phyloP scores from a whole-genome alignment of 495 filamentous ascomycete genomes.

The Podospora didyma region DNA sequence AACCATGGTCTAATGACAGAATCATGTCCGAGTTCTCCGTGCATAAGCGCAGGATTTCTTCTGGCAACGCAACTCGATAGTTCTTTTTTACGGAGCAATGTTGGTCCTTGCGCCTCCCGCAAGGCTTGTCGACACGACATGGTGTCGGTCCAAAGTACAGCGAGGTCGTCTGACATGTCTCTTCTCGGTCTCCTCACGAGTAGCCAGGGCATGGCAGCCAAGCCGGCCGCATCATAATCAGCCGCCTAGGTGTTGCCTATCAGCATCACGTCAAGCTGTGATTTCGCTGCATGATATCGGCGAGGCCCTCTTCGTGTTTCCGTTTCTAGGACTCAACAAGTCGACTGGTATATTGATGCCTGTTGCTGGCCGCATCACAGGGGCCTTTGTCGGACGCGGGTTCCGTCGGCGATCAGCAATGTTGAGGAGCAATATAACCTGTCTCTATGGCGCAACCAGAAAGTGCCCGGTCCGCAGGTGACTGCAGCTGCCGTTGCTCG shows the following conservation, averaged over 20 bases:
- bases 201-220: not conserved
- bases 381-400: not conserved
- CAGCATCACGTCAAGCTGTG: too few relatives aligned
- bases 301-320: too few relatives aligned
- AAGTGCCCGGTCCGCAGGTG: slow-evolving; percentile 12
- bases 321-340: too few relatives aligned
- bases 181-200: not conserved
- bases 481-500: not conserved
- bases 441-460: slow-evolving; percentile 32
- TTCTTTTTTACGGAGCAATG: not conserved
- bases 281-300: too few relatives aligned
- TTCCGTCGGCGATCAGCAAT: not conserved
- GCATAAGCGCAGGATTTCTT: not conserved
- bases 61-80: not conserved
- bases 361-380: not conserved
- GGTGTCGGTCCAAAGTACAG: not conserved
- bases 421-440: slow-evolving; percentile 15
- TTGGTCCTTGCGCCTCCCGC: not conserved
- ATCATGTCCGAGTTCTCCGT: not conserved
- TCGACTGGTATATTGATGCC: not conserved
- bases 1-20: not conserved
- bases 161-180: not conserved
- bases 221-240: not conserved
- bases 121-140: not conserved
- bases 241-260: not conserved